Conservation (phyloP, 1,139 yeast species). For the Hanseniaspora sp. region DNA sequence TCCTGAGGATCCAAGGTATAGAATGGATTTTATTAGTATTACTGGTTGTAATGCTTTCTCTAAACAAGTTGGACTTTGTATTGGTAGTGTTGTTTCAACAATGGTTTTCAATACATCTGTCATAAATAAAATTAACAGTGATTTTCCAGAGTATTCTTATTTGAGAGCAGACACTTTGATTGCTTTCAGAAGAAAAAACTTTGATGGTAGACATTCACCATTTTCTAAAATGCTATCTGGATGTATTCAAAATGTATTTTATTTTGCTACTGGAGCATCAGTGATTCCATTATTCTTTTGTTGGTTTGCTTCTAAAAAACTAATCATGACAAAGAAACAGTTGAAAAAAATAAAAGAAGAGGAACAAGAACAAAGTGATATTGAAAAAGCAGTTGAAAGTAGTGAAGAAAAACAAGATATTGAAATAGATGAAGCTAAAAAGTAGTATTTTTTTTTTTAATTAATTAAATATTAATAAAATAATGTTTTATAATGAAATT, state of each 20-base stretch:
- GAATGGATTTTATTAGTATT: constrained; percentile 12
- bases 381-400: not conserved
- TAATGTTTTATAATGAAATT: no score
- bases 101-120: constrained; percentile 15
- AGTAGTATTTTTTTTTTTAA: no score
- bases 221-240: constrained; percentile 9
- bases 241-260: constrained; percentile 13
- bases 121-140: constrained; percentile 6
- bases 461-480: no score
- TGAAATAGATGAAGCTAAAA: not conserved
- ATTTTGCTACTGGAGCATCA: constrained; percentile 5
- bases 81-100: constrained; percentile 15
- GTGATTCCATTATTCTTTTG: constrained; percentile 7
- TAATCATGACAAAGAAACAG: constrained; percentile 7
- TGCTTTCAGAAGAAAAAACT: constrained; percentile 12
- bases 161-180: constrained; percentile 10
- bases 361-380: not conserved
- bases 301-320: constrained; percentile 13
- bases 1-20: constrained; percentile 18
- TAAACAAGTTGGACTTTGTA: constrained; percentile 12
- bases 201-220: constrained; percentile 12
- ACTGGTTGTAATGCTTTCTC: constrained; percentile 10
- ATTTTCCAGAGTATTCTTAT: constrained; percentile 3
- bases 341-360: not conserved
- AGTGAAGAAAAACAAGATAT: not conserved